Evolutionary conservation across 257 asterid species (phyloP).

Genomic region (Nicotiana tomentosiformis): DNA sequence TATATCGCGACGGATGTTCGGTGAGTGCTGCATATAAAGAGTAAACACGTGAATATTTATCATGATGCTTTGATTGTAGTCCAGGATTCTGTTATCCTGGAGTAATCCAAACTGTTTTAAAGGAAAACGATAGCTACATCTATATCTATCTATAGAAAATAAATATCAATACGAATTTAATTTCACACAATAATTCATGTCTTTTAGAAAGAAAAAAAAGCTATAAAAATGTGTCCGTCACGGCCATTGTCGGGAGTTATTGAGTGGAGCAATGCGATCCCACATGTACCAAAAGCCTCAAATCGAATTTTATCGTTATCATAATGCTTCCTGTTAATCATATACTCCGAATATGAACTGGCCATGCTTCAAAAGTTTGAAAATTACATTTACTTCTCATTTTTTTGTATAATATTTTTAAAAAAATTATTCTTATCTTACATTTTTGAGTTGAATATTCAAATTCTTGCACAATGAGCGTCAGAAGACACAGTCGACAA

Average conservation of each 20-base stretch:
- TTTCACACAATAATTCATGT: neutral
- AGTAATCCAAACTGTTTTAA: no score
- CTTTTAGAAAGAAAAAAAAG: neutral
- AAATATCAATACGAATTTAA: neutral
- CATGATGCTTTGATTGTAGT: no score
- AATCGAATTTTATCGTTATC: neutral
- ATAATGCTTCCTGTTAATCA: neutral
- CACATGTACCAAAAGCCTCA: neutral
- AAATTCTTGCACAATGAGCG: neutral
- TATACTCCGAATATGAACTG: neutral
- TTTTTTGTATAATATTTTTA: no score
- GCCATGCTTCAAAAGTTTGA: neutral
- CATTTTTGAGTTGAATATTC: neutral
- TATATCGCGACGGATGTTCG: no score
- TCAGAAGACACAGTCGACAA: neutral
- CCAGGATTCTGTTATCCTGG: no score
- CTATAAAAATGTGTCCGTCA: neutral
- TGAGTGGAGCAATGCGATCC: neutral
- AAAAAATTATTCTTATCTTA: no score
- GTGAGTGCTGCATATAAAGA: no score
- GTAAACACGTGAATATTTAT: no score
- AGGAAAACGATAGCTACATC: no score
- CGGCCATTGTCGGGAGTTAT: neutral
- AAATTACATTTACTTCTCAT: neutral
- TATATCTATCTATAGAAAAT: neutral